Evolutionary conservation across 805 yeast species (phyloP).

Genomic region (Saccharomycopsis sp.): DNA sequence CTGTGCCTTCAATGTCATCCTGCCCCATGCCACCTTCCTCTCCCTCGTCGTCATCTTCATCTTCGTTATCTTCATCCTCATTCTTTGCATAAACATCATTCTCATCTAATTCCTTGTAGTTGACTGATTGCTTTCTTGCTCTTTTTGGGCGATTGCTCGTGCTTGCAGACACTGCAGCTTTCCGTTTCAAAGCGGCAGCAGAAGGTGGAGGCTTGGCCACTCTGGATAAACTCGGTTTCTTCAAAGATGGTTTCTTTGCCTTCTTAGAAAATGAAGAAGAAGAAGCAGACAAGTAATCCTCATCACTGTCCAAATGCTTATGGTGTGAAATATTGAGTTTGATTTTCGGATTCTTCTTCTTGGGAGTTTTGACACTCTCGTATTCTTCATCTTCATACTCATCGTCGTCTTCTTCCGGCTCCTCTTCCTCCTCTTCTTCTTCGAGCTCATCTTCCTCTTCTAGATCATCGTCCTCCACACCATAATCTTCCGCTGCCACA

Average conservation of each 20-base stretch:
- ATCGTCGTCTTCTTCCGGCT: slow-evolving; percentile 6
- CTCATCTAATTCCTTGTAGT: slow-evolving; percentile 11
- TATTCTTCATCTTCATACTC: neutral
- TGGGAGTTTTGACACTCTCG: slow-evolving; percentile 3
- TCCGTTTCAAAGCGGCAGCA: neutral
- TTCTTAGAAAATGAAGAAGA: slow-evolving; percentile 3
- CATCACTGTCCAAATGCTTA: slow-evolving; percentile 16
- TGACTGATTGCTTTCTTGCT: slow-evolving; percentile 8
- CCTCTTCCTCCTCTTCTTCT: neutral
- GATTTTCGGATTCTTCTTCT: slow-evolving; percentile 1
- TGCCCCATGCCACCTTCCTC: no score
- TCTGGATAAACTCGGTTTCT: neutral
- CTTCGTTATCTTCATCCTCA: neutral
- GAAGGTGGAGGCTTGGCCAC: neutral
- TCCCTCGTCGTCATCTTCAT: neutral
- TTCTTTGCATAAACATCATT: neutral
- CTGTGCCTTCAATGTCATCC: slow-evolving; percentile 3
- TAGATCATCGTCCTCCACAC: slow-evolving; percentile 5
- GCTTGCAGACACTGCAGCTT: neutral
- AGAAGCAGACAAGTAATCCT: slow-evolving; percentile 8
- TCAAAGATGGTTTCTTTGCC: no score
- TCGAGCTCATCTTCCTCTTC: slow-evolving; percentile 5
- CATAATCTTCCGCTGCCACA: slow-evolving; percentile 4
- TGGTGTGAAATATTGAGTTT: no score
- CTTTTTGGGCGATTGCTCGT: slow-evolving; percentile 11